Evolutionary conservation across 2,329 filamentous ascomycete species (phyloP), one percentile per base, ranked within the genome.

Genomic region (Didymella sp.): DNA sequence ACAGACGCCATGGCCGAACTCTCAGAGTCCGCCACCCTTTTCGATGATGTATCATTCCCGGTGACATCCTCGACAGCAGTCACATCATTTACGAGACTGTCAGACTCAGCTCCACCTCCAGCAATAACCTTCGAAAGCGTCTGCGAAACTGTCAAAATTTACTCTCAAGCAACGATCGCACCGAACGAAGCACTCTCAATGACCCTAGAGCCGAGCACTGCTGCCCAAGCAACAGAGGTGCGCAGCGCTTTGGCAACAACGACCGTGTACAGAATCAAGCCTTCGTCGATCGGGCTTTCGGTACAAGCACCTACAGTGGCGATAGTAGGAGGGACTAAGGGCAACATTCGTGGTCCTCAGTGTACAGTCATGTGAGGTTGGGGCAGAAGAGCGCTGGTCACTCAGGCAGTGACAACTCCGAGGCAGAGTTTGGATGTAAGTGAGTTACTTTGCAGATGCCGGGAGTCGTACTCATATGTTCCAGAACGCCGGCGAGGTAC

Each of bases 291-390:
- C 4, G 42, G 17, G 8, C 3, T 51, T 1, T 37, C 27, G 17
- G 19, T 25, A 4, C 37, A 40, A 6, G 17, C 21, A 3, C 8
- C 54, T 24, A 8, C 24, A 6, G n/a, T 43, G 28, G 42, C 28
- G 12, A 51, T 51, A 13, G n/a, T 42, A 7, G 49, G 30, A 19
- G 38, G 38, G 2, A 38, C 21, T 3, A 44, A 35, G 17, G 42
- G 43, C 8, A 47, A 37, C 28, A 51, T 51, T 8, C 47, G 54
- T 3, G 54, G 54, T 6, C 33, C 21, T 7, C 54, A 56, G 54
- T 56, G 54, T 21, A 25, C 17, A 15, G 47, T 48, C 2, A 56
- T 56, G 54, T 56, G 42, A 51, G 37, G 3, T 3, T 4, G 11
- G 3, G 4, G 13, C 8, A 12, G 19, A 24, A n/a, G 21, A 28